phyloP scores from a whole-genome alignment of 805 yeast genomes.

The Blastobotrys mokoenaii region DNA sequence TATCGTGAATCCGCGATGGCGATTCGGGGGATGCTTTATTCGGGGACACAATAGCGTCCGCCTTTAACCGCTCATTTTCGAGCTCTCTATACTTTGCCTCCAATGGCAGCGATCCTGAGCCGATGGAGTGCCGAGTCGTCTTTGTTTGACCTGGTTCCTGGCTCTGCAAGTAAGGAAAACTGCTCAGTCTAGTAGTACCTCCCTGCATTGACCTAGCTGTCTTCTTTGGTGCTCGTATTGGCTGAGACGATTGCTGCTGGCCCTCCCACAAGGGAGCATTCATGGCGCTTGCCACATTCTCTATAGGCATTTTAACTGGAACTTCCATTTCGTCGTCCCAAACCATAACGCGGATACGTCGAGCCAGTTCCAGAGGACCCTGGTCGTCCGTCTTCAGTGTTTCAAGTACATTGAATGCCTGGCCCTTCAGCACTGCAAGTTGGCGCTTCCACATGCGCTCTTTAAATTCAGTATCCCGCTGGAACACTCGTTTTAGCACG shows the following conservation, averaged over 20 bases:
- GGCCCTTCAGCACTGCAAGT: conserved; percentile 66
- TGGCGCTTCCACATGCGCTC: conserved; percentile 61
- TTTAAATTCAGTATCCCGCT: conserved; percentile 52
- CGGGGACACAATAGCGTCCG: neutral
- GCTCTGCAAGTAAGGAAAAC: neutral
- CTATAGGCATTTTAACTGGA: conserved; percentile 37
- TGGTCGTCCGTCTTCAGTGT: conserved; percentile 46
- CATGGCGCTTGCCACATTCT: conserved; percentile 37
- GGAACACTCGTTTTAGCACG: conserved; percentile 40
- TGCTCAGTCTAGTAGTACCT: neutral
- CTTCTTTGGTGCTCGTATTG: too few relatives aligned
- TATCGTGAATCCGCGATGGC: neutral
- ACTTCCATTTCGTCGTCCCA: conserved; percentile 56
- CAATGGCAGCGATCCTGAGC: conserved; percentile 13
- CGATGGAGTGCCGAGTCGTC: neutral
- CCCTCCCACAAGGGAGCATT: conserved; percentile 28
- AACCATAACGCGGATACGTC: conserved; percentile 48
- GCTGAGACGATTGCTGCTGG: neutral
- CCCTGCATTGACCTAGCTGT: neutral
- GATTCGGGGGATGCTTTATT: neutral
- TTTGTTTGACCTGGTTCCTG: neutral
- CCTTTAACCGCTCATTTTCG: conserved; percentile 1
- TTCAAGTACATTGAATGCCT: conserved; percentile 68
- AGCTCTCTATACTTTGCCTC: conserved; percentile 13
- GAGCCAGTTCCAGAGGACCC: conserved; percentile 60